phyloP scores from a whole-genome alignment of 192 early-diverging fungal genomes.

The Kickxella alabastrina region DNA sequence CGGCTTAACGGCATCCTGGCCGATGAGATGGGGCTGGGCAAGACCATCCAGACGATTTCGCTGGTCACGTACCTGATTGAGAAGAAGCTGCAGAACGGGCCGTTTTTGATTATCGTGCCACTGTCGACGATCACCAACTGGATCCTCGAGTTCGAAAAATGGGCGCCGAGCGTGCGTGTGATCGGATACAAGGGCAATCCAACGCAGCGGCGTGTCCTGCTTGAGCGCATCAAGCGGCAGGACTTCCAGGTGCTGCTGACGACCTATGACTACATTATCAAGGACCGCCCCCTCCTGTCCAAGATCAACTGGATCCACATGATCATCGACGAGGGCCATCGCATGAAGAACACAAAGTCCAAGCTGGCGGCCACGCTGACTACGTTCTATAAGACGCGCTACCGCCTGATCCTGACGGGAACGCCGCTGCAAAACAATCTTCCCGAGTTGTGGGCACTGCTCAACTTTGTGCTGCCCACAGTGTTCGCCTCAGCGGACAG shows the following conservation, averaged over 20 bases:
- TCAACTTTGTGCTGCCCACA: slow-evolving; percentile 94
- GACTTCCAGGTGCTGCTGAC: slow-evolving; percentile 96
- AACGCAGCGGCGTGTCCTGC: slow-evolving; percentile 63
- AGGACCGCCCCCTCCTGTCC: slow-evolving; percentile 78
- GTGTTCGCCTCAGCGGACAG: slow-evolving; percentile 96
- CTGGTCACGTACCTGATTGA: slow-evolving; percentile 96
- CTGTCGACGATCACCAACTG: slow-evolving; percentile 96
- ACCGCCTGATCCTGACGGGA: slow-evolving; percentile 94
- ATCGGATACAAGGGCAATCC: slow-evolving; percentile 94
- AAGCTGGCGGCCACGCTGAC: slow-evolving; percentile 82
- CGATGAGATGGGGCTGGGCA: slow-evolving; percentile 91
- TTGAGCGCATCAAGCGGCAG: slow-evolving; percentile 62
- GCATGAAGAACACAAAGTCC: slow-evolving; percentile 94
- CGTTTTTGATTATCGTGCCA: slow-evolving; percentile 95
- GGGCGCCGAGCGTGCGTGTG: slow-evolving; percentile 86
- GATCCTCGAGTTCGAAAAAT: slow-evolving; percentile 95
- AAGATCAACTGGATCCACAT: slow-evolving; percentile 96
- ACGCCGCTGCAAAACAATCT: slow-evolving; percentile 99
- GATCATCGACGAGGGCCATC: slow-evolving; percentile 99
- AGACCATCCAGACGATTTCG: slow-evolving; percentile 94
- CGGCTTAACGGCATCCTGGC: slow-evolving; percentile 96
- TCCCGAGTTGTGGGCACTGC: slow-evolving; percentile 91
- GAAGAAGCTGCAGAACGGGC: slow-evolving; percentile 87
- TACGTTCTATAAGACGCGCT: slow-evolving; percentile 84
- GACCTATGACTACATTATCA: slow-evolving; percentile 97